Base-by-base conservation (phyloP, 2,329 filamentous ascomycete genomes). In the Mariannaea sp. region DNA sequence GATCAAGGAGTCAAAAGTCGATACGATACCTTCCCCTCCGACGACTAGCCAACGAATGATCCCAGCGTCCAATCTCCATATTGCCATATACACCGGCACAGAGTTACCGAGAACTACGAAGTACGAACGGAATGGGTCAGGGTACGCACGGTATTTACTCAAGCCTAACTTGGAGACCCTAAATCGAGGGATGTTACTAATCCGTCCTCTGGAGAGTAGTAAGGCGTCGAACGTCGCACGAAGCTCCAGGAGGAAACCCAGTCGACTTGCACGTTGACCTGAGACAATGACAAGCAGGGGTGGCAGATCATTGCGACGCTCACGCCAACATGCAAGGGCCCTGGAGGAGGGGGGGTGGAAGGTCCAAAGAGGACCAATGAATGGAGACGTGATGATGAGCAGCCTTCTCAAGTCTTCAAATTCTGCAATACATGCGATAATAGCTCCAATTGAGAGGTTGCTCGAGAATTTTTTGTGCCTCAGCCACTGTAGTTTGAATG, bases 261-360 rank as follows among this genome's bases (percentile, higher is more conserved):
- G 40, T 30, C 48, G 44, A 39, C 26, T 36, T 26, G 50, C 32
- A 42, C 48, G 43, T 33, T 32, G 43, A 53, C 24, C 42, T 44
- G 50, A 48, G 50, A 53, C 50, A 32, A 53, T 53, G 50, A 48
- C 44, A 24, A 10, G 19, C 50, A 48, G 44, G 44, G 50, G 32
- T 47, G 7, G 38, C 17, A 16, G 19, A 40, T 17, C 22, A 22
- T 16, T 29, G 33, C 17, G 19, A 44, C 41, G 32, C 19, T 36
- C 16, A 10, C 20, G 33, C 30, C 29, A 41, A 24, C 16, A 29
- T n/a, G 13, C 16, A n/a, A 35, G 14, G 29, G 8, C 22, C 22
- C 8, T n/a, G n/a, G n/a, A n/a, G n/a, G 22, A 24, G 8, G 22
- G 22, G 22, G 22, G 12, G 27, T 33, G 35, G 12, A n/a, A n/a